Conservation (phyloP, 2,329 filamentous ascomycete species). For the Cercospora sp. region DNA sequence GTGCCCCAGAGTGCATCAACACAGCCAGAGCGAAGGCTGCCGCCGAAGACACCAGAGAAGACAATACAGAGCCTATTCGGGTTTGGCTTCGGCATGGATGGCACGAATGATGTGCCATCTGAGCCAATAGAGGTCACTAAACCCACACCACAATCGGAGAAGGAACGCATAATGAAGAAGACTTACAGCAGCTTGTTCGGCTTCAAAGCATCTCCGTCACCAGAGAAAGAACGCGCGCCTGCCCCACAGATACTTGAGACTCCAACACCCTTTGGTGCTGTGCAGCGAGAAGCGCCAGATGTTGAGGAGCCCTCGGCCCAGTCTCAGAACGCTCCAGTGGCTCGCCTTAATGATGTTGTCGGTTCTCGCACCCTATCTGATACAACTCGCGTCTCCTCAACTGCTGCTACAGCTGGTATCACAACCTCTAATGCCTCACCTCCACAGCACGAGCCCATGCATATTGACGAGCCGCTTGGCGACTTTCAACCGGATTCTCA, state of each 20-base stretch:
- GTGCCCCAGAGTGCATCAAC: background rate
- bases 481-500: background rate
- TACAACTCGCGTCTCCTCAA: background rate
- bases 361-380: background rate
- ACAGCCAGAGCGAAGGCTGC: background rate
- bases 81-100: slow-evolving; percentile 27
- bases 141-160: slow-evolving; percentile 32
- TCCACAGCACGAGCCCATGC: background rate
- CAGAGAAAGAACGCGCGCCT: slow-evolving; percentile 21
- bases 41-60: slow-evolving; percentile 18
- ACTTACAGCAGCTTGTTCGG: slow-evolving; percentile 38
- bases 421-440: background rate
- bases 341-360: background rate
- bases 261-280: slow-evolving; percentile 10
- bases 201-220: slow-evolving; percentile 31
- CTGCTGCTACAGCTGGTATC: background rate
- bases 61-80: slow-evolving; percentile 18
- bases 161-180: slow-evolving; percentile 34
- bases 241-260: slow-evolving; percentile 10
- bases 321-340: background rate
- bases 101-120: slow-evolving; percentile 16
- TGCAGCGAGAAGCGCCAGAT: background rate
- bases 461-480: background rate
- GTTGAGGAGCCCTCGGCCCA: background rate
- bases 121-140: slow-evolving; percentile 6